Evolutionary conservation across 352 stramenopile genomes (phyloP), one percentile per base, ranked within the genome.

Genomic region (Aphanomyces stellatus): DNA sequence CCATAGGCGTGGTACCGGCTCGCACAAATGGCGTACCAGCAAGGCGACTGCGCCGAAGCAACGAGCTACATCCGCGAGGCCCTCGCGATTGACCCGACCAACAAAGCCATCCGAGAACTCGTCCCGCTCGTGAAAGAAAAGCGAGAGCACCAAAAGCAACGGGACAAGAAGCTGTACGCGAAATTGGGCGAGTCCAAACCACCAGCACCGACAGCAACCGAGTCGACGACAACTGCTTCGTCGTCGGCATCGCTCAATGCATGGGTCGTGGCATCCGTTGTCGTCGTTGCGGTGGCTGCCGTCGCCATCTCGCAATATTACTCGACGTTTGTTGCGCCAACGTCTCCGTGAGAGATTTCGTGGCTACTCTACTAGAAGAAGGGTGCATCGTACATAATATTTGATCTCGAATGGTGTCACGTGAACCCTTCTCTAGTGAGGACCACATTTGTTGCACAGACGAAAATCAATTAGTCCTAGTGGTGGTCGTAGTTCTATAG

Each of bases 41-140:
- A 88, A 71, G 88, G 77, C 67, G 85, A 93, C 59, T 93, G 90
- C 55, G 71, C 71, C 8, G 81, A 90, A 31, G 78, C 82, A 3
- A 78, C 75, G 17, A 63, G 73, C 61, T 82, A 81, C 30, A 64
- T 89, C 43, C 80, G 84, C 55, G 78, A 84, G 48, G 85, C 79
- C n/a, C 64, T 90, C 11, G 72, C 73, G 28, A 70, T 90, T 8
- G 85, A 93, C 22, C 85, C 82, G 0, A 78, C 80, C 63, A 90
- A 89, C 65, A 62, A 70, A 55, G 88, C 83, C 53, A 74, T 90
- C 46, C 79, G 85, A 22, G 71, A 88, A 37, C 68, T 90, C 62
- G 43, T 93, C 43, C 72, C 74, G 30, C 65, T 81, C 46, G 55
- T 93, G 33, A 88, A 90, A 71, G 76, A 79, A 68, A 88, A 89